Percentiles rank a stretch among this genome's conserved stretches.
phyloP scores from a whole-genome alignment of 2,329 filamentous ascomycete genomes.

The Colletotrichum somersetense region DNA sequence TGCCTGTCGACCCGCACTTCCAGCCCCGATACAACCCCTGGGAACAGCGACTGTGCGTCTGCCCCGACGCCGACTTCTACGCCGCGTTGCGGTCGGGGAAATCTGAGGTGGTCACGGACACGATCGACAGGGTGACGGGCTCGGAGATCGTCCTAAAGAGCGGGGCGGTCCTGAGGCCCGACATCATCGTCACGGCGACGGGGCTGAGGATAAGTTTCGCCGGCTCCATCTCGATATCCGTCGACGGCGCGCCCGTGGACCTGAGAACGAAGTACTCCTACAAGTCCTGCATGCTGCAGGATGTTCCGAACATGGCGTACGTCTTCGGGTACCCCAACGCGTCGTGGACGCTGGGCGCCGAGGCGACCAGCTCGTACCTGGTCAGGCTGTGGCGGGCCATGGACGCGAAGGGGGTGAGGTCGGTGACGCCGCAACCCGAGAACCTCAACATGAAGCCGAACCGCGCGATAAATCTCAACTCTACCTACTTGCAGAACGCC shows the following conservation, averaged over 20 bases:
- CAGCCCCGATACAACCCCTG: slow-evolving; percentile 68
- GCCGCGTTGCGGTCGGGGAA: slow-evolving; percentile 54
- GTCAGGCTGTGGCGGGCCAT: slow-evolving; percentile 65
- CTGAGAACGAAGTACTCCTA: slow-evolving; percentile 64
- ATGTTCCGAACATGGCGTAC: slow-evolving; percentile 70
- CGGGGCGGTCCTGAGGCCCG: slow-evolving; percentile 62
- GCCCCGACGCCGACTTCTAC: slow-evolving; percentile 61
- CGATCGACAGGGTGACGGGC: slow-evolving; percentile 59
- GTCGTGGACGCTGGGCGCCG: slow-evolving; percentile 73
- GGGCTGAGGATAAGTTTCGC: slow-evolving; percentile 69
- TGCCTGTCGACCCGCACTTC: slow-evolving; percentile 67
- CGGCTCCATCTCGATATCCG: slow-evolving; percentile 62
- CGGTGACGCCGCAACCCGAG: slow-evolving; percentile 59
- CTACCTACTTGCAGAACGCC: slow-evolving; percentile 64
- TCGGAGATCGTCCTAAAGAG: slow-evolving; percentile 58
- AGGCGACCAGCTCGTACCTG: slow-evolving; percentile 63
- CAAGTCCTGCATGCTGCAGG: slow-evolving; percentile 72
- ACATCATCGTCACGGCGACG: slow-evolving; percentile 75
- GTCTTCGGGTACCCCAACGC: slow-evolving; percentile 71
- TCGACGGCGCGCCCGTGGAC: slow-evolving; percentile 63
- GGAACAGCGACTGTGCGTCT: slow-evolving; percentile 77
- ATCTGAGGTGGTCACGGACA: slow-evolving; percentile 58
- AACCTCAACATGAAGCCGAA: slow-evolving; percentile 54
- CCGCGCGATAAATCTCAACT: slow-evolving; percentile 58
- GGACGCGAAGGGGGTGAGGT: slow-evolving; percentile 55